Conservation (phyloP, 768 basidiomycete species). For the Leccinum variicolor region DNA sequence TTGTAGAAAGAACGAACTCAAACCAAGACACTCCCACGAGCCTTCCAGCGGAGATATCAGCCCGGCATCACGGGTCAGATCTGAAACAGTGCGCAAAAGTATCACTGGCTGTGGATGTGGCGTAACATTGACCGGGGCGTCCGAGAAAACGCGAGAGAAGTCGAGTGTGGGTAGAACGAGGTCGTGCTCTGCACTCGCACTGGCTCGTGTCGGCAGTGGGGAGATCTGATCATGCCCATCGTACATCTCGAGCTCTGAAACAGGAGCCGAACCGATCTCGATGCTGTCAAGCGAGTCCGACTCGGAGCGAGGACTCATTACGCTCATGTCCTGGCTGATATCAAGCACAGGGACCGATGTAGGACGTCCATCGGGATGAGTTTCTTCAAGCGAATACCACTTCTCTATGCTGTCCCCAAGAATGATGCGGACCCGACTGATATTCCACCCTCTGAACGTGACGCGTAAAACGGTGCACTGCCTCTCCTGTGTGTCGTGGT, state of each 20-base stretch:
- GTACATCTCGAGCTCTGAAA: constrained; percentile 8
- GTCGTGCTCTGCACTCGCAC: constrained; percentile 58
- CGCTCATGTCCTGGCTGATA: constrained; percentile 1
- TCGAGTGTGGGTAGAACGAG: constrained; percentile 78
- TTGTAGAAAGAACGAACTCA: constrained; percentile 20
- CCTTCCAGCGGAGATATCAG: neutral
- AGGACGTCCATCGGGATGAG: constrained; percentile 16
- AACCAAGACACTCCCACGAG: constrained; percentile 20
- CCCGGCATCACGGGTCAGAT: constrained; percentile 15
- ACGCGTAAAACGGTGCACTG: constrained; percentile 67
- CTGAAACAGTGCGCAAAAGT: constrained; percentile 23
- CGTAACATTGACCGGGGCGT: neutral
- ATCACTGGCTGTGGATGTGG: constrained; percentile 15
- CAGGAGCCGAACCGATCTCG: constrained; percentile 3
- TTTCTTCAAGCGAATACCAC: constrained; percentile 75
- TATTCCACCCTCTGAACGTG: constrained; percentile 72
- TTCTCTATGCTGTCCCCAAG: constrained; percentile 69
- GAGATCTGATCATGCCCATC: constrained; percentile 5
- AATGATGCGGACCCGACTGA: constrained; percentile 57
- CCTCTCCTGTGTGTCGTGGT: constrained; percentile 34
- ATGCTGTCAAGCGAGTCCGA: constrained; percentile 2
- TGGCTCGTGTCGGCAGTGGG: constrained; percentile 15
- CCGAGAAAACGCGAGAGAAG: constrained; percentile 51
- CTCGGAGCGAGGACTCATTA: neutral
- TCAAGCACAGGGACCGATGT: neutral